Evolutionary conservation across 495 filamentous ascomycete genomes (phyloP).

Genomic region (Neurospora sp.): DNA sequence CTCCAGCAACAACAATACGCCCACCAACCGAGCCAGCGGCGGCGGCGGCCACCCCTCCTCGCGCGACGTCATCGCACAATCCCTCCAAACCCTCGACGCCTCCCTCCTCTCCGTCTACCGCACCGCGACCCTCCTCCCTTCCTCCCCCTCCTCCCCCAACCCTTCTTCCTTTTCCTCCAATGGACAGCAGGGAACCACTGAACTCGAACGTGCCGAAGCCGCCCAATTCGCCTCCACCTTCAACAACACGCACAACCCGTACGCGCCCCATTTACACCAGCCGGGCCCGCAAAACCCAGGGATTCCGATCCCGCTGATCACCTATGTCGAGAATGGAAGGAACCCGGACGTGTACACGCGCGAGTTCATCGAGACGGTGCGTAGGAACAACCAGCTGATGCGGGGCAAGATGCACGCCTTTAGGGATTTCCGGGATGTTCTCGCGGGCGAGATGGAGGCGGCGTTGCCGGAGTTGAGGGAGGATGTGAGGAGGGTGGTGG

Average conservation of each 20-base stretch:
- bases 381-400: constrained; percentile 72
- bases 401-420: constrained; percentile 81
- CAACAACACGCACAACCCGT: background rate
- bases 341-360: constrained; percentile 98
- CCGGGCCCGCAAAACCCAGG: constrained; percentile 8
- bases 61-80: background rate
- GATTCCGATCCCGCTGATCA: constrained; percentile 81
- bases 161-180: too few relatives aligned
- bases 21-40: background rate
- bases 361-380: constrained; percentile 88
- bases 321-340: constrained; percentile 84
- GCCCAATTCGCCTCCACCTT: background rate
- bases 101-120: constrained; percentile 22
- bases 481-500: constrained; percentile 58
- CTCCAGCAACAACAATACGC: background rate
- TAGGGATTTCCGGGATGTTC: constrained; percentile 63
- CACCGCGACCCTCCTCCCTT: constrained; percentile 54
- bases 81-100: background rate
- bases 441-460: constrained; percentile 68
- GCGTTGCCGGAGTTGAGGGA: constrained; percentile 66
- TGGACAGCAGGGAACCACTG: background rate
- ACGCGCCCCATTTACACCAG: background rate
- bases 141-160: constrained; percentile 56
- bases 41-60: background rate
- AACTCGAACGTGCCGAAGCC: background rate